Base-by-base conservation (phyloP, 2,329 filamentous ascomycete genomes). In the Fusarium equiseti region DNA sequence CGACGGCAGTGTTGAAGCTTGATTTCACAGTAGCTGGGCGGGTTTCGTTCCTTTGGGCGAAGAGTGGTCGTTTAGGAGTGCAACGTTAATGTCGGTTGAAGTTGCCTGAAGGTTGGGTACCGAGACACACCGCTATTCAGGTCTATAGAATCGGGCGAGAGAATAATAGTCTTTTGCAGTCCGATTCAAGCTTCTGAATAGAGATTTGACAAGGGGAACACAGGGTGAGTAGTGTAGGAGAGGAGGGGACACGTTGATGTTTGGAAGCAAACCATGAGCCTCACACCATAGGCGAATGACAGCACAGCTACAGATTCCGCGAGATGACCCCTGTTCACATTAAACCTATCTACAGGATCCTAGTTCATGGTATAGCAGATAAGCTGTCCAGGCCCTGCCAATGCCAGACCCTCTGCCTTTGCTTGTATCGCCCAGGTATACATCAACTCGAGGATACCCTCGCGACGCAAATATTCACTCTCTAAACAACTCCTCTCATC, bases 41-140 rank as follows among this genome's bases (percentile, higher is more conserved):
- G 13, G 44, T 35, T 48, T 63, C 24, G 24, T 57, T 56, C 40
- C 35, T 38, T n/a, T 29, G 35, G 35, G 24, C 24, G 24, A 53
- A 29, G 31, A 15, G 54, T 57, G 27, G 43, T n/a, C 35, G 35
- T 49, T 68, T 55, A 35, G 40, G 40, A 53, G 60, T 71, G 63
- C 31, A 55, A 72, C 69, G 45, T 58, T 62, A 27, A 42, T 49
- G 50, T 72, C 69, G 69, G 69, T 52, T 63, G 49, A 45, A 70
- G 66, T 72, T 72, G 69, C 70, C 62, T 29, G 49, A 44, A 50
- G 55, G n/a, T 31, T 20, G 26, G 7, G 20, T 4, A 31, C 43
- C 15, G 38, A 43, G 38, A 26, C 46, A 60, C 60, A 58, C 50
- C 61, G 57, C 58, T 43, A 9, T 54, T 70, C 54, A 38, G 27